Evolutionary conservation across 2,329 filamentous ascomycete genomes (phyloP), one percentile per base, ranked within the genome.

Genomic region (Pestalotiopsis fici): DNA sequence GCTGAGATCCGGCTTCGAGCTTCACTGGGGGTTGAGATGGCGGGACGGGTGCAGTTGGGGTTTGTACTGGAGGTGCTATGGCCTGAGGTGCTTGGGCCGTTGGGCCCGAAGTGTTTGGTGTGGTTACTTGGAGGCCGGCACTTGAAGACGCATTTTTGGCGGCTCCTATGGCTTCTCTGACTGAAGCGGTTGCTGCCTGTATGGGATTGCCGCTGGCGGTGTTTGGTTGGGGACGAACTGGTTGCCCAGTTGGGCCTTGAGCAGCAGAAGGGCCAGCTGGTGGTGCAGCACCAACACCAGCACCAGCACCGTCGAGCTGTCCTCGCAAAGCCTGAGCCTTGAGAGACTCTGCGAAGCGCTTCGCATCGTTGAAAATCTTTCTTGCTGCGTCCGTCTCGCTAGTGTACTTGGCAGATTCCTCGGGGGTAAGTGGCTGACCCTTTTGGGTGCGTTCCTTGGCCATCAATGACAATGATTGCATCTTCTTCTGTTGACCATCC

Each of bases 81-180:
- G 74, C 3, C 67, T 69, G 28, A 67, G 68, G 56, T 73, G 73
- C 54, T 71, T 71, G 39, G 63, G 25, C 59, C 13, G 67, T 4
- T 69, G 69, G 21, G 62, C 66, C 65, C 65, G 70, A 21, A 37
- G 65, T 71, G 27, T 65, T 70, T 28, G 74, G 72, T 59, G 70
- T 74, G 18, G 70, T 71, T n/a, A 67, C 61, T 54, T 68, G 72
- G 47, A 74, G 69, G 27, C 71, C 70, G 3, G 69, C 69, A 12
- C 72, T 73, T 21, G 75, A 68, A 66, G 78, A 76, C 64, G 75
- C 72, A 47, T 70, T 78, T 66, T 77, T 78, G 2, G 76, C 77
- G 2, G 73, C 74, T 55, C 78, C 74, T 70, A 78, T 77, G 18
- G 76, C 76, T 4, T 76, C 75, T 65, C 74, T 78, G 7, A 78